phyloP scores from a whole-genome alignment of 1,284 basidiomycete genomes.

The Microbotryum silenes-acaulis region DNA sequence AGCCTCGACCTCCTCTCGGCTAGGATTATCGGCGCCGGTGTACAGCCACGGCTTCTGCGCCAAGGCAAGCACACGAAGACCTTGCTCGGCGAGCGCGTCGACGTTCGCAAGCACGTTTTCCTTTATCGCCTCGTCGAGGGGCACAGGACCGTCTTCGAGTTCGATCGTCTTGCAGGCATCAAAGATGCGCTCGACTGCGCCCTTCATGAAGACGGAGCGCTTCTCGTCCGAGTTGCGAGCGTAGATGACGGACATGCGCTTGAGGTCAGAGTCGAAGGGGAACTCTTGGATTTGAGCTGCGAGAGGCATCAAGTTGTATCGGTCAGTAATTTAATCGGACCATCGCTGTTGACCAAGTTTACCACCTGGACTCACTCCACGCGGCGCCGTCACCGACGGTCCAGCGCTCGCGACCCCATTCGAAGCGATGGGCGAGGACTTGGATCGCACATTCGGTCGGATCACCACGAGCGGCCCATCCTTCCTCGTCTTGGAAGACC shows the following conservation, averaged over 20 bases:
- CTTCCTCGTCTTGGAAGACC: slow-evolving; percentile 42
- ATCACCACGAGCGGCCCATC: slow-evolving; percentile 62
- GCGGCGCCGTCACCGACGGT: slow-evolving; percentile 20
- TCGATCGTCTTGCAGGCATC: slow-evolving; percentile 47
- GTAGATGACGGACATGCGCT: slow-evolving; percentile 55
- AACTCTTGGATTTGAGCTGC: slow-evolving; percentile 36
- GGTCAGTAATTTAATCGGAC: not conserved
- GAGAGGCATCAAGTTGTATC: slow-evolving; percentile 23
- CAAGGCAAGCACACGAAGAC: slow-evolving; percentile 49
- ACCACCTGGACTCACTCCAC: slow-evolving; percentile 21
- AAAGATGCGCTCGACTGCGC: slow-evolving; percentile 57
- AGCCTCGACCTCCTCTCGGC: slow-evolving; percentile 52
- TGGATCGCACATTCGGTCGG: slow-evolving; percentile 57
- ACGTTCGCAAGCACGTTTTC: slow-evolving; percentile 48
- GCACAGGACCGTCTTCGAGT: slow-evolving; percentile 34
- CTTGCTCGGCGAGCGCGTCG: slow-evolving; percentile 53
- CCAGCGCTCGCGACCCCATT: slow-evolving; percentile 16
- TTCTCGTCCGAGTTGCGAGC: slow-evolving; percentile 34
- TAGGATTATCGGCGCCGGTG: slow-evolving; percentile 16
- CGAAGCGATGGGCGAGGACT: slow-evolving; percentile 51
- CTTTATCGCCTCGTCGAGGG: slow-evolving; percentile 41
- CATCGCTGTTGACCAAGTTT: not conserved
- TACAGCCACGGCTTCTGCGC: slow-evolving; percentile 34
- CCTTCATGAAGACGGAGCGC: slow-evolving; percentile 50
- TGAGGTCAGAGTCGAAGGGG: slow-evolving; percentile 54